Base-by-base conservation (phyloP, 495 filamentous ascomycete genomes). In the Platismatia glauca region DNA sequence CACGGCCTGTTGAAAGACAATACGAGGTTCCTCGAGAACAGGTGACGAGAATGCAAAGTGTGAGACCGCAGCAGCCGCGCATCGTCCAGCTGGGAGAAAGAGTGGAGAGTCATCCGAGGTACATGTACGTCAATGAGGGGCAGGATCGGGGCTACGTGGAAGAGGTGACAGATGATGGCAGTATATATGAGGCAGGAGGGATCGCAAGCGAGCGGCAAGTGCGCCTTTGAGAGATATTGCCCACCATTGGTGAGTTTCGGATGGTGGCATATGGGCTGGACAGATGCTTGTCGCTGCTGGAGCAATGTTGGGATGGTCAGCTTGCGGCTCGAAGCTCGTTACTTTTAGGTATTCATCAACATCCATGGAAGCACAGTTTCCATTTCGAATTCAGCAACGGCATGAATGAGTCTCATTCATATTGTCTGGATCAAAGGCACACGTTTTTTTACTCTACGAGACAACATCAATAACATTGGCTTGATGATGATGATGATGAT, bases 11-110 rank as follows among this genome's bases (percentile, higher is more conserved):
- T 50, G 67, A 73, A 37, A 63, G 77, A 35, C 80, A 81, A 41
- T 87, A 87, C 65, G 82, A 86, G 62, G 69, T 78, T 38, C 74
- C 73, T 27, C 75, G 73, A 62, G 77, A 79, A 58, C 70, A 75
- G 27, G 64, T 77, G 44, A 71, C 79, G 60, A 77, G 82, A 37
- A 76, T 81, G 58, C 76, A 76, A 29, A 83, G 80, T 59, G 73
- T 81, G 41, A 77, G 77, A 18, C 82, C 83, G 1, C 76, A 75
- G 27, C 73, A 72, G 52, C 65, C 62, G 4, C 64, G 70, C 11
- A 59, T 63, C 24, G 57, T 69, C 15, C 62, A 46, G 24, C 56
- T 66, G 35, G 68, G 69, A 37, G 67, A 67, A 37, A 61, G 65
- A 34, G 55, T 58, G 56, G 60, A 63, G 9, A 52, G 60, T 18